phyloP scores from a whole-genome alignment of 2,329 filamentous ascomycete genomes.

The Trichophyton verrucosum region DNA sequence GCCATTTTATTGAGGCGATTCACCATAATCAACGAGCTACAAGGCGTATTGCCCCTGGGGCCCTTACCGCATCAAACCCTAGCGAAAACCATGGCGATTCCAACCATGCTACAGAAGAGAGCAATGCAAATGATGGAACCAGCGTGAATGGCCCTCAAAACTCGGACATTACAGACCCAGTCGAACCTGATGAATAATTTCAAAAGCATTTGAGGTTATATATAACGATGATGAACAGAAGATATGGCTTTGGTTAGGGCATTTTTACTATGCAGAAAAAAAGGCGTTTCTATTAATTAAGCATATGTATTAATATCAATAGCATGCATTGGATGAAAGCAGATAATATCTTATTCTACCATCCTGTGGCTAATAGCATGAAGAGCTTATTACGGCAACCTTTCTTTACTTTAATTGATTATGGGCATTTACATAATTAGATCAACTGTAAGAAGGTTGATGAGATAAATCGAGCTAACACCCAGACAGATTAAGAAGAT shows the following conservation, averaged over 20 bases:
- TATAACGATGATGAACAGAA: background rate
- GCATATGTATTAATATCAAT: too few species aligned
- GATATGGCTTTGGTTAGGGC: background rate
- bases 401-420: background rate
- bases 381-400: background rate
- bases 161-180: background rate
- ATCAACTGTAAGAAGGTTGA: background rate
- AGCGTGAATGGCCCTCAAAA: background rate
- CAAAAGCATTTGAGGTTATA: background rate
- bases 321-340: too few species aligned
- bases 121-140: background rate
- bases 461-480: background rate
- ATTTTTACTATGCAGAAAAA: too few species aligned
- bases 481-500: background rate
- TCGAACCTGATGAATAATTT: background rate
- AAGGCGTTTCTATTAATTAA: too few species aligned
- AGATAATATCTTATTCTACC: too few species aligned
- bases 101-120: background rate
- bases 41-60: background rate
- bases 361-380: background rate
- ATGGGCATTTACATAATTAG: background rate
- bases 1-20: constrained; percentile 9
- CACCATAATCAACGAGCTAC: background rate
- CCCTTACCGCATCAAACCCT: background rate
- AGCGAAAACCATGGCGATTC: background rate